Percentiles rank a stretch among this genome's conserved stretches.
Conservation (phyloP, 106 monocot species). For the Alisma plantagoaquatica region DNA sequence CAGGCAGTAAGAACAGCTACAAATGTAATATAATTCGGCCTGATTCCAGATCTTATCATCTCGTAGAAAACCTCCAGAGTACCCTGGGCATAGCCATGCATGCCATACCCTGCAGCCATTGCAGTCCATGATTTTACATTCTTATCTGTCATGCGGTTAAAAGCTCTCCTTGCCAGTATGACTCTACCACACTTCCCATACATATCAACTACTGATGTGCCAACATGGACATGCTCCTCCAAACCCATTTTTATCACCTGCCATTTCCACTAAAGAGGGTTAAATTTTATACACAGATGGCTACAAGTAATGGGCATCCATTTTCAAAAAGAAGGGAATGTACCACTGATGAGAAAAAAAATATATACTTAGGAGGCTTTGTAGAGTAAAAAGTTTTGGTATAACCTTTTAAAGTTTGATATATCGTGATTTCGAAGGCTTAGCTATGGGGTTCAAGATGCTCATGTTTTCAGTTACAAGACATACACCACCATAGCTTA, state of each 20-base stretch:
- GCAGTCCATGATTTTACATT: slow-evolving; percentile 77
- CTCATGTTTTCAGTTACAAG: too few species aligned
- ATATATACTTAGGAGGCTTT: too few species aligned
- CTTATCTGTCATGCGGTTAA: slow-evolving; percentile 39
- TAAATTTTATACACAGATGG: neutral
- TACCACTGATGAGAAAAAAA: too few species aligned
- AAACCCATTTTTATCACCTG: slow-evolving; percentile 70
- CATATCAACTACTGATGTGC: slow-evolving; percentile 79
- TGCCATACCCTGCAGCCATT: slow-evolving; percentile 72
- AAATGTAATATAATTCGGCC: slow-evolving; percentile 70
- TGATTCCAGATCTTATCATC: slow-evolving; percentile 44
- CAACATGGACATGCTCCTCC: slow-evolving; percentile 67
- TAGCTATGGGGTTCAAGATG: too few species aligned
- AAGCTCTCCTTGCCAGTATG: slow-evolving; percentile 50
- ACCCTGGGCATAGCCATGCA: slow-evolving; percentile 60
- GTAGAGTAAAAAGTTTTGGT: too few species aligned
- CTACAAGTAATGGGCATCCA: too few species aligned
- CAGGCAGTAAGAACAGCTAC: slow-evolving; percentile 74
- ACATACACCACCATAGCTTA: too few species aligned
- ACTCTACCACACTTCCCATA: slow-evolving; percentile 88
- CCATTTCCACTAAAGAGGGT: slow-evolving; percentile 2
- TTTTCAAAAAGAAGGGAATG: too few species aligned
- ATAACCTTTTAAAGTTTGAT: too few species aligned
- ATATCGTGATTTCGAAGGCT: too few species aligned
- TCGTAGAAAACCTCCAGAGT: slow-evolving; percentile 61